These are phyloP conservation scores for Cardiospermum halicacabum DNA, from an alignment of 345 rosid species.

Conservation along the genomic window DNA sequence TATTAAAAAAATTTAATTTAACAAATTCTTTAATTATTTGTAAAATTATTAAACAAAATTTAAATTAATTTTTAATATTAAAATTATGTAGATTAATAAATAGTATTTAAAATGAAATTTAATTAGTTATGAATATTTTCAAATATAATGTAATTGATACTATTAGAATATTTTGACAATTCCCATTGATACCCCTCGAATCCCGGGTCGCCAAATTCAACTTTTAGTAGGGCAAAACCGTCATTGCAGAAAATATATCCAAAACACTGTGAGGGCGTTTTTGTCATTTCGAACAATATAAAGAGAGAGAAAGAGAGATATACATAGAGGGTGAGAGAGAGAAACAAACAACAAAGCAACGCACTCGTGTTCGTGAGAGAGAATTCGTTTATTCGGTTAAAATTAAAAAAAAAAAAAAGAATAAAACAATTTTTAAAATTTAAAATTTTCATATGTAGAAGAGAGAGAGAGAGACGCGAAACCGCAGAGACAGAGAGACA, in stretches of 20 bases:
- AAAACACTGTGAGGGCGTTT: slow-evolving; percentile 3
- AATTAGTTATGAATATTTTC: too few species aligned
- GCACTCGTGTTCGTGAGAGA: slow-evolving; percentile 1
- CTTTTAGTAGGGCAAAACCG: neutral
- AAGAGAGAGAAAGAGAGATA: slow-evolving; percentile 20
- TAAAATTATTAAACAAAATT: too few species aligned
- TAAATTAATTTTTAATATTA: too few species aligned
- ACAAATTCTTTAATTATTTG: too few species aligned
- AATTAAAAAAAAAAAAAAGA: too few species aligned
- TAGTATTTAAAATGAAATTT: too few species aligned
- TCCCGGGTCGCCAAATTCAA: neutral
- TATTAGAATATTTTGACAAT: neutral
- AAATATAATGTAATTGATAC: too few species aligned
- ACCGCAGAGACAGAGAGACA: too few species aligned
- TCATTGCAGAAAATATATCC: neutral
- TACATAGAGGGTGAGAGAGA: slow-evolving; percentile 8
- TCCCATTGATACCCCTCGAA: slow-evolving; percentile 14
- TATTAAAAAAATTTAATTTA: too few species aligned
- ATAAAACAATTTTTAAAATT: neutral
- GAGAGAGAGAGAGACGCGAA: neutral
- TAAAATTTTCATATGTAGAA: slow-evolving; percentile 23
- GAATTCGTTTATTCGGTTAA: slow-evolving; percentile 40
- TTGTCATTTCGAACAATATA: slow-evolving; percentile 24
- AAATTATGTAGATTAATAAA: too few species aligned
- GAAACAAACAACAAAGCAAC: slow-evolving; percentile 11